Percentiles rank a stretch among this genome's conserved stretches.
Conservation (phyloP, 1,139 yeast species). For the Pichia sp. region DNA sequence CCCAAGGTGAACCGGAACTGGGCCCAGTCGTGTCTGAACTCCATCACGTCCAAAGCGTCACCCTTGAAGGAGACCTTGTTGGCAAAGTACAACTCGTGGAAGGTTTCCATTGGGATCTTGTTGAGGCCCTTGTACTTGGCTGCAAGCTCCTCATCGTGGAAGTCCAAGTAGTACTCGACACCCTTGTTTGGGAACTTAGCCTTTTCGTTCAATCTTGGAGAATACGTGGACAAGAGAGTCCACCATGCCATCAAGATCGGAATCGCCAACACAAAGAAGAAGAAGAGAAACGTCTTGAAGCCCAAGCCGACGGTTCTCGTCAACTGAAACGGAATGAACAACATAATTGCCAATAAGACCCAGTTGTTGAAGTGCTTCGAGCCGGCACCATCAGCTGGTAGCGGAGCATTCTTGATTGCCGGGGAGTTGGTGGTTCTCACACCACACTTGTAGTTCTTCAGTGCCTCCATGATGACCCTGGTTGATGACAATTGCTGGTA, state of each 20-base stretch:
- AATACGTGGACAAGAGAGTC: slow-evolving; percentile 70
- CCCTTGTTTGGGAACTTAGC: slow-evolving; percentile 74
- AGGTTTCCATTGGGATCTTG: slow-evolving; percentile 90
- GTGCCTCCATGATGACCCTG: slow-evolving; percentile 12
- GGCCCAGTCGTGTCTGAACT: slow-evolving; percentile 91
- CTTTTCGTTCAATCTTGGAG: slow-evolving; percentile 80
- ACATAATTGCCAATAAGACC: slow-evolving; percentile 47
- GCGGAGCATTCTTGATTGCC: slow-evolving; percentile 77
- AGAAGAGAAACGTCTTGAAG: slow-evolving; percentile 56
- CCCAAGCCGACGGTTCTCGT: slow-evolving; percentile 73
- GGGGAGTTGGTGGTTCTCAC: slow-evolving; percentile 37
- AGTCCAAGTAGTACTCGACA: slow-evolving; percentile 73
- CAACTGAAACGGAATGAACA: slow-evolving; percentile 62
- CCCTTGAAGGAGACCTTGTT: slow-evolving; percentile 86
- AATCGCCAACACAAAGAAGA: slow-evolving; percentile 50
- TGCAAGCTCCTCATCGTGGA: slow-evolving; percentile 71
- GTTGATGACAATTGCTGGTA: background rate
- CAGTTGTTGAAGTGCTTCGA: slow-evolving; percentile 68
- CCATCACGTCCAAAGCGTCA: slow-evolving; percentile 78
- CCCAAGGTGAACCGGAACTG: slow-evolving; percentile 72
- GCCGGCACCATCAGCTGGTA: slow-evolving; percentile 92
- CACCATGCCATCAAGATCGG: slow-evolving; percentile 81
- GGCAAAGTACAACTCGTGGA: slow-evolving; percentile 82
- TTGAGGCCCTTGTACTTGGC: slow-evolving; percentile 65
- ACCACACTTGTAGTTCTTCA: slow-evolving; percentile 19